Conservation (phyloP, 257 asterid species). For the Solanum paucissectum region DNA sequence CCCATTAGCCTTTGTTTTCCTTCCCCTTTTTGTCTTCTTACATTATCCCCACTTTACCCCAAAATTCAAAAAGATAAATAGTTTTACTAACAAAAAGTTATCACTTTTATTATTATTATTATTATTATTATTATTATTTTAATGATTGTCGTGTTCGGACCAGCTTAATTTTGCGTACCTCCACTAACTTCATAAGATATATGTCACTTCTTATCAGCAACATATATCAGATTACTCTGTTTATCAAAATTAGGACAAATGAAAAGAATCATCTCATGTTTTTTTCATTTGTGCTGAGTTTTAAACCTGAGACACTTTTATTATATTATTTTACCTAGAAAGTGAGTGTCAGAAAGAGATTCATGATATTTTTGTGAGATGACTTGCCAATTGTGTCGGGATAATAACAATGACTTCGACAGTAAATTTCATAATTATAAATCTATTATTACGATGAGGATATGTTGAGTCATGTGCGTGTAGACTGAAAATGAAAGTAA, state of each 20-base stretch:
- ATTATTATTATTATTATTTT: no score
- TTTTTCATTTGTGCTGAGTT: no score
- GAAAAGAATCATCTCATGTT: no score
- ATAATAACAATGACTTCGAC: not conserved
- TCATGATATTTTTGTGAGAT: not conserved
- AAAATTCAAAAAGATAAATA: not conserved
- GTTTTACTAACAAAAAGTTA: not conserved
- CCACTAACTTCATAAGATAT: no score
- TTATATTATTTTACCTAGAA: not conserved
- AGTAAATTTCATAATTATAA: not conserved
- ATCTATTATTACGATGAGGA: not conserved
- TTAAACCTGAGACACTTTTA: not conserved
- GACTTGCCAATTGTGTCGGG: not conserved
- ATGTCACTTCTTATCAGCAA: no score
- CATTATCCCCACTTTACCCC: not conserved
- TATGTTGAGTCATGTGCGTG: not conserved
- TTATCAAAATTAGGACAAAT: no score
- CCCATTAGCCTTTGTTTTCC: not conserved
- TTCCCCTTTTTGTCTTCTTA: not conserved
- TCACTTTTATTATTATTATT: not conserved
- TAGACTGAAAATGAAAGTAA: not conserved
- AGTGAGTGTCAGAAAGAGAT: not conserved
- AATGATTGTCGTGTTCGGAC: no score
- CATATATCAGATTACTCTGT: accelerated
- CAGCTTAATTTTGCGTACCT: no score